Percentiles rank a stretch among this genome's conserved stretches.
Conservation (phyloP, 371 early-diverging fungal species). For the Mortierella sp. region DNA sequence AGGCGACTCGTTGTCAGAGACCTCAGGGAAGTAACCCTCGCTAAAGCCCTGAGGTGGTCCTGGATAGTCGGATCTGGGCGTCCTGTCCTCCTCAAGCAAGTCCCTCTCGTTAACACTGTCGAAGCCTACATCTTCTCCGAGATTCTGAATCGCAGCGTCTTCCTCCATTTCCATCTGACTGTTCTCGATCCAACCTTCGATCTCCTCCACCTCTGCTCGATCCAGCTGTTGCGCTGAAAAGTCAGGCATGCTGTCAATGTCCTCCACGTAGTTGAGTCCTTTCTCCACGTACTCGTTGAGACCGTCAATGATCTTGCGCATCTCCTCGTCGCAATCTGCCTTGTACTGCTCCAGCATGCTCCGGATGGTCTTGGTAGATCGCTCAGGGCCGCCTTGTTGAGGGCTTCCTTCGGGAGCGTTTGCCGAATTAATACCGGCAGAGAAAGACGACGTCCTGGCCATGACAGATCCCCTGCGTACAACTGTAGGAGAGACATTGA, state of each 20-base stretch:
- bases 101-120: conserved; percentile 30
- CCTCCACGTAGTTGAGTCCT: conserved; percentile 72
- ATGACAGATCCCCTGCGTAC: conserved; percentile 52
- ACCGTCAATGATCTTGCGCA: conserved; percentile 78
- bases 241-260: conserved; percentile 57
- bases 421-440: conserved; percentile 50
- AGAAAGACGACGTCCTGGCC: conserved; percentile 50
- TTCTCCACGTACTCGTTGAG: conserved; percentile 80
- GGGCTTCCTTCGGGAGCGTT: conserved; percentile 44
- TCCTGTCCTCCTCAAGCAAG: conserved; percentile 40
- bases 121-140: conserved; percentile 28
- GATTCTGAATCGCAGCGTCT: conserved; percentile 32
- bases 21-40: conserved; percentile 55
- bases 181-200: conserved; percentile 60
- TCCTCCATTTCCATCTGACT: conserved; percentile 59
- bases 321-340: conserved; percentile 53
- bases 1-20: conserved; percentile 50
- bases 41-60: conserved; percentile 36
- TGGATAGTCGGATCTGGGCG: conserved; percentile 46
- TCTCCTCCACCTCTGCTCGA: conserved; percentile 57
- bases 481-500: conserved; percentile 46
- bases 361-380: conserved; percentile 55
- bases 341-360: conserved; percentile 57
- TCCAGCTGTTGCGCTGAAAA: conserved; percentile 54
- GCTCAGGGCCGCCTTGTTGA: conserved; percentile 40